A percentile compares a stretch with the other conserved stretches of the same genome.
These are phyloP conservation scores for Triticum monococcum DNA, from an alignment of 176 grass and related monocot species.

Conservation along the genomic window DNA sequence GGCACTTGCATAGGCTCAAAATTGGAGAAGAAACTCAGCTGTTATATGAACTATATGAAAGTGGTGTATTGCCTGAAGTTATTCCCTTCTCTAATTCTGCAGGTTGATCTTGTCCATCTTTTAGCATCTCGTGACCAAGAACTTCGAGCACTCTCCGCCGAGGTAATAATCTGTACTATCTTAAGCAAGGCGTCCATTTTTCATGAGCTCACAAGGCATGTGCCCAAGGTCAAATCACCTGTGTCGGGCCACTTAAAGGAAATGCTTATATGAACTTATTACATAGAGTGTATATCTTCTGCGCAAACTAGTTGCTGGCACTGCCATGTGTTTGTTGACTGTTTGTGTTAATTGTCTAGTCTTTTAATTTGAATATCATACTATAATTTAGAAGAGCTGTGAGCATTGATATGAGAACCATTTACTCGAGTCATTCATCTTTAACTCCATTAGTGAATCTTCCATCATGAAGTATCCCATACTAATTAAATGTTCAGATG, in stretches of 20 bases:
- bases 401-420: background rate
- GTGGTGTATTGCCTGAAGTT: background rate
- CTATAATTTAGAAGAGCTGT: background rate
- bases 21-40: background rate
- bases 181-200: background rate
- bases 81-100: conserved; percentile 33
- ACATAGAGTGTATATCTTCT: background rate
- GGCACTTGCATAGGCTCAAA: background rate
- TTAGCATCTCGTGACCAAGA: conserved; percentile 98
- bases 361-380: background rate
- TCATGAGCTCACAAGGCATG: background rate
- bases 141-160: conserved; percentile 82
- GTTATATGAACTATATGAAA: conserved; percentile 25
- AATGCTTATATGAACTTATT: background rate
- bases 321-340: background rate
- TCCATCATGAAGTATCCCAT: background rate
- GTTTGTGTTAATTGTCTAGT: conserved; percentile 3
- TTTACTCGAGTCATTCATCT: background rate
- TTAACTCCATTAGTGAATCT: background rate
- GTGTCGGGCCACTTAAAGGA: background rate
- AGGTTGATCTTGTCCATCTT: conserved; percentile 97
- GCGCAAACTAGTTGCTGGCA: background rate
- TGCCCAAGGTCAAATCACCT: background rate
- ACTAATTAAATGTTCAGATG: conserved; percentile 61
- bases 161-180: conserved; percentile 55